phyloP scores from a whole-genome alignment of 306 rosid species.

The Acacia acuminata region DNA sequence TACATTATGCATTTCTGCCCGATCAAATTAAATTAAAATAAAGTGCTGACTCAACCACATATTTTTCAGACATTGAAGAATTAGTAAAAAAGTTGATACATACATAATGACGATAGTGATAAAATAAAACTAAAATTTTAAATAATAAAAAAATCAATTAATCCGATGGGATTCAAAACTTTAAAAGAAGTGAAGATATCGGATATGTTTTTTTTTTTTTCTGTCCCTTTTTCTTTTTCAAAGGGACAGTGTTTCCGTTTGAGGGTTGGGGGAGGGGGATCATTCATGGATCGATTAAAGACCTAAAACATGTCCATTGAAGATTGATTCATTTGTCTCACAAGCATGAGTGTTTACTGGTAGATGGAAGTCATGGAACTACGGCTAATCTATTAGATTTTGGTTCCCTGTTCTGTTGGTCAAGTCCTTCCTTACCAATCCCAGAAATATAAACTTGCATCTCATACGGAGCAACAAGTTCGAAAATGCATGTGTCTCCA shows the following conservation, averaged over 20 bases:
- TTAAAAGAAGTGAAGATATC: not conserved
- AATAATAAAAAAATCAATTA: no score
- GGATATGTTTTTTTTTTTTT: no score
- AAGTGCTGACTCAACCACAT: no score
- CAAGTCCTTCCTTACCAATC: conserved; percentile 64
- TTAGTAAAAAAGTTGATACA: not conserved
- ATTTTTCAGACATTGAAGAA: no score
- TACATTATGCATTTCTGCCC: no score
- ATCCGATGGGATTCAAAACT: not conserved
- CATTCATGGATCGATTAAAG: not conserved
- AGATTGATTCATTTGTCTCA: conserved; percentile 33
- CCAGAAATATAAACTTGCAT: conserved; percentile 78
- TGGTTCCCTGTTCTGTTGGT: conserved; percentile 45
- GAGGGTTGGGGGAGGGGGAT: not conserved
- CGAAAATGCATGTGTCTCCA: conserved; percentile 87
- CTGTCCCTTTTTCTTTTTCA: not conserved
- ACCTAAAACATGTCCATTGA: conserved; percentile 23
- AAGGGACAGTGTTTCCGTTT: not conserved
- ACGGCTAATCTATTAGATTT: conserved; percentile 53
- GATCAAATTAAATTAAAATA: no score
- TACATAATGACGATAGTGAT: not conserved
- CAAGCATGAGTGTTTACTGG: conserved; percentile 41
- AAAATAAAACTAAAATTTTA: no score
- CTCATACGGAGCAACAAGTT: conserved; percentile 66
- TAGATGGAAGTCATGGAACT: conserved; percentile 42